A percentile compares a stretch with the other conserved stretches of the same genome.
Evolutionary conservation across 352 stramenopile species (phyloP).

Genomic region (Phytopythium delawarense): DNA sequence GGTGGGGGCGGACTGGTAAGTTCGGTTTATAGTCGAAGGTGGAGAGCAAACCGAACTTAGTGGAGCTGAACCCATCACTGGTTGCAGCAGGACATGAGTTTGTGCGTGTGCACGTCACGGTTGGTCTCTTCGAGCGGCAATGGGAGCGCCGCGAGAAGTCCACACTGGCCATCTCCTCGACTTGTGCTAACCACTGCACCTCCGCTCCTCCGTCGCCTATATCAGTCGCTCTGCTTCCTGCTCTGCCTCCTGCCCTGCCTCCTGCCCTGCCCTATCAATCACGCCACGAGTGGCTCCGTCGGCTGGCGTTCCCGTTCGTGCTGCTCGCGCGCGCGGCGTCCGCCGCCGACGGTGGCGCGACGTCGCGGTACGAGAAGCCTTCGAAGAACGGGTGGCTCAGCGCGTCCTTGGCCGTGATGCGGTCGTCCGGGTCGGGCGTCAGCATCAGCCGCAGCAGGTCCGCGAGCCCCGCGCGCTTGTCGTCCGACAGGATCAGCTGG

Average conservation of each 20-base stretch:
- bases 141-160: too few species aligned
- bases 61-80: background rate
- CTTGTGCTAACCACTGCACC: too few species aligned
- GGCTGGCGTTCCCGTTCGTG: background rate
- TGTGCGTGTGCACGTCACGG: background rate
- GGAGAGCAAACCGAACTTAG: background rate
- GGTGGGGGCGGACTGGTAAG: background rate
- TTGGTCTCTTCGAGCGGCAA: too few species aligned
- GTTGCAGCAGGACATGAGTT: background rate
- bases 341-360: slow-evolving; percentile 11
- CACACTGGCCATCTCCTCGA: too few species aligned
- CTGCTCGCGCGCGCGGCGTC: background rate
- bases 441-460: slow-evolving; percentile 92
- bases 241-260: slow-evolving; percentile 10
- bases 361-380: slow-evolving; percentile 53
- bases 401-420: slow-evolving; percentile 86
- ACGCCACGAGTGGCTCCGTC: slow-evolving; percentile 7
- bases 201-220: slow-evolving; percentile 4
- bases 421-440: slow-evolving; percentile 90
- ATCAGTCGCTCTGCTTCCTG: slow-evolving; percentile 1
- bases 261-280: slow-evolving; percentile 12
- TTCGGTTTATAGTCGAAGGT: background rate
- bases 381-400: slow-evolving; percentile 90
- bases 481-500: slow-evolving; percentile 61
- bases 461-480: slow-evolving; percentile 60